phyloP scores from a whole-genome alignment of 768 basidiomycete genomes.

The Asterophora lycoperdoides region DNA sequence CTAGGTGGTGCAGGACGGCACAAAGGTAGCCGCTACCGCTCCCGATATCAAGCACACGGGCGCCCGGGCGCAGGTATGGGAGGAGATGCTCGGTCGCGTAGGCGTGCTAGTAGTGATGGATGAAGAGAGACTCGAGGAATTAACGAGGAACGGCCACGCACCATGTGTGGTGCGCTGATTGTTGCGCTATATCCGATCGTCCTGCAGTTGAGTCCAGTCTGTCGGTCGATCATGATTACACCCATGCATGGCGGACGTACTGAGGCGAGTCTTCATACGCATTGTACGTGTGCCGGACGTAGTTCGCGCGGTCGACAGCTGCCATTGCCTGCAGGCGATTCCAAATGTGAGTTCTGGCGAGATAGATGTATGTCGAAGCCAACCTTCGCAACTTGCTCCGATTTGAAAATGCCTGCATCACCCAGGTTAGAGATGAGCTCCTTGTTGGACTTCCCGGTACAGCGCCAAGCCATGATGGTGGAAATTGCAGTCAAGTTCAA shows the following conservation, averaged over 20 bases:
- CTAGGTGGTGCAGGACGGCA: constrained; percentile 79
- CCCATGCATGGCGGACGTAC: constrained; percentile 31
- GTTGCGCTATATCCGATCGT: constrained; percentile 82
- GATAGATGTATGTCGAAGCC: constrained; percentile 16
- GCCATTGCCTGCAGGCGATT: constrained; percentile 54
- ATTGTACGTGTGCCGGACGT: constrained; percentile 42
- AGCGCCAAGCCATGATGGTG: constrained; percentile 76
- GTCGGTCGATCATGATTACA: neutral
- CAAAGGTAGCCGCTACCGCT: constrained; percentile 83
- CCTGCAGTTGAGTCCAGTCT: constrained; percentile 29
- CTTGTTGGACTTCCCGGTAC: constrained; percentile 61
- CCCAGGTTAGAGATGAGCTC: constrained; percentile 73
- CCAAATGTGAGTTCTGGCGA: neutral
- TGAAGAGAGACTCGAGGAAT: no score
- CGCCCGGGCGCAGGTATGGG: constrained; percentile 63
- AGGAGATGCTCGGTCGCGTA: constrained; percentile 79
- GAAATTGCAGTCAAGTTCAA: neutral
- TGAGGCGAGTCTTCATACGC: constrained; percentile 82
- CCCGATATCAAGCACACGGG: constrained; percentile 84
- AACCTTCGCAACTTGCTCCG: constrained; percentile 54
- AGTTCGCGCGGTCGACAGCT: constrained; percentile 65
- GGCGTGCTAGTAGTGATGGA: constrained; percentile 56
- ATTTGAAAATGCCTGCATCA: constrained; percentile 48
- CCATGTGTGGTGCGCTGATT: constrained; percentile 97
- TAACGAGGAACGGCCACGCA: constrained; percentile 18